These are phyloP conservation scores for Osmanthus fragrans DNA, from an alignment of 257 asterid species.

Conservation along the genomic window DNA sequence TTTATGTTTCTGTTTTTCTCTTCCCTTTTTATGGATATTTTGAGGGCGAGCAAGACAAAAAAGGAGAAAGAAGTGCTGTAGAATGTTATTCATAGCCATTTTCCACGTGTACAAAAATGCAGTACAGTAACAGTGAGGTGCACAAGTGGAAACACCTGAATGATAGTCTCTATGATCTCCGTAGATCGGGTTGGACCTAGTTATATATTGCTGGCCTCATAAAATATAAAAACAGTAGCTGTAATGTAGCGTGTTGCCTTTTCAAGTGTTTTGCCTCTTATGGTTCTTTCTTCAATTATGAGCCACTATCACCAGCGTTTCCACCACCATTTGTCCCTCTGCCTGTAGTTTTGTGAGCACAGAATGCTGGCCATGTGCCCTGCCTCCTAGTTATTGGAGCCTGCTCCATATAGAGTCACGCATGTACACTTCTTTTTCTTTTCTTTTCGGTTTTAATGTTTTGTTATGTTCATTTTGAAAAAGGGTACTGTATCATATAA, in stretches of 20 bases:
- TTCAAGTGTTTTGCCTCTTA: constrained; percentile 30
- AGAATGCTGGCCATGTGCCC: constrained; percentile 1
- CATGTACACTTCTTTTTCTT: not conserved
- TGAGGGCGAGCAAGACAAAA: not conserved
- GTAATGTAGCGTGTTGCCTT: constrained; percentile 30
- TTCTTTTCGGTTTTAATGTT: not conserved
- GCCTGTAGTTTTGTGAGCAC: not conserved
- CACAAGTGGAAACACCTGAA: constrained; percentile 39
- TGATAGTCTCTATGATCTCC: constrained; percentile 23
- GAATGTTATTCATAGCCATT: not conserved
- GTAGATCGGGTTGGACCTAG: constrained; percentile 26
- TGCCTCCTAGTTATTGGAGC: constrained; percentile 5
- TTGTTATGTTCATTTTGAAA: not conserved
- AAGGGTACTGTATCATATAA: not conserved
- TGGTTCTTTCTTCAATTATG: constrained; percentile 35
- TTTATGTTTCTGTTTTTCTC: no score
- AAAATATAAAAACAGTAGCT: constrained; percentile 25
- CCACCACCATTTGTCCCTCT: constrained; percentile 31
- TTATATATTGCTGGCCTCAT: constrained; percentile 23
- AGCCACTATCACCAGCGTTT: constrained; percentile 41
- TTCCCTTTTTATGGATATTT: not conserved
- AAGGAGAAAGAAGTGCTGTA: not conserved
- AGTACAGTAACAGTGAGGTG: constrained; percentile 26
- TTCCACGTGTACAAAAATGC: not conserved
- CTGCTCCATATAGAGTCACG: not conserved